Evolutionary conservation across 2,329 filamentous ascomycete species (phyloP), one percentile per base, ranked within the genome.

Genomic region (Calonectria naviculata): DNA sequence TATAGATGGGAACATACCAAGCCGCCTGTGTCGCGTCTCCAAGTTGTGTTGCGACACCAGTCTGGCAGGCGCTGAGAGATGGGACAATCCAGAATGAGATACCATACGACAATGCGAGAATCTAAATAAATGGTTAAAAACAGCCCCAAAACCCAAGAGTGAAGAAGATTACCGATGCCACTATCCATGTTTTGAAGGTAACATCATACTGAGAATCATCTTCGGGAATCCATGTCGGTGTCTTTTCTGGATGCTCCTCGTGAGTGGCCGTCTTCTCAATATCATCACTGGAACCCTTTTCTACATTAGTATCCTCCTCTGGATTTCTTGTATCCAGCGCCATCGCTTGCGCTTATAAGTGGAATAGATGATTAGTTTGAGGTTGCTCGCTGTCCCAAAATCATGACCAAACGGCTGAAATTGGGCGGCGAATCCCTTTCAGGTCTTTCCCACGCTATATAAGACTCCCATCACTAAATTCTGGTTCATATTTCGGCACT

Each of bases 61-160:
- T 71, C 29, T 79, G 78, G 60, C 78, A 80, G 3, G 80, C 72
- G 31, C 78, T 81, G 42, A 84, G 70, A 8, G 78, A 73, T 2
- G 82, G 82, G 1, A 84, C 80, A 60, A 83, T 83, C 81, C 82
- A 84, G 71, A 84, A 84, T 9, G 81, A 83, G 64, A 84, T 80
- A 46, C 82, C 82, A 67, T 84, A 83, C 8, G 79, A 80, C 46
- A 81, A 69, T 0, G 82, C 76, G 13, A 84, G 75, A 65, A 84
- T 83, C 75, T 77, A 44, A 2, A 36, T 3, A n/a, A 13, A 15
- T 28, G 4, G 12, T 65, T 44, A 65, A n/a, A 10, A 5, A 1
- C 13, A 1, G 3, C 5, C 5, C 2, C 8, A 0, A 1, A 5
- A n/a, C 34, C 19, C n/a, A 29, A n/a, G 5, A 17, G 26, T 3